Conservation (phyloP, 352 stramenopile species). For the Globisporangium emineosum region DNA sequence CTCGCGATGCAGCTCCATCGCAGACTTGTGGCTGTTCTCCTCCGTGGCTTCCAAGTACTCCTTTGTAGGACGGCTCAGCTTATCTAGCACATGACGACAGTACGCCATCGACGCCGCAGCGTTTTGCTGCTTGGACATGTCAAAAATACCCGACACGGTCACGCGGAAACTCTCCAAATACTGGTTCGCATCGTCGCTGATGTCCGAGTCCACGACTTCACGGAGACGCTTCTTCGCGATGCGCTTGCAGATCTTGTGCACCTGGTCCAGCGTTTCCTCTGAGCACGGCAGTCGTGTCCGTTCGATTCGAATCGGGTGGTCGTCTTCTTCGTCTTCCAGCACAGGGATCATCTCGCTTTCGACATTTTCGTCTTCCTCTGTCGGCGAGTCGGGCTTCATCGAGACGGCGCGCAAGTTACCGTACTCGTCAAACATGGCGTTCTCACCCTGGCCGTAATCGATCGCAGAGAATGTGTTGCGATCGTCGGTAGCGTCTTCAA, state of each 20-base stretch:
- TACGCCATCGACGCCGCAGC: constrained; percentile 81
- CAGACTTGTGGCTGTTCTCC: constrained; percentile 48
- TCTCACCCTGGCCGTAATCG: constrained; percentile 50
- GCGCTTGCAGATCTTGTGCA: constrained; percentile 70
- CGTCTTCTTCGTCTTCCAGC: constrained; percentile 47
- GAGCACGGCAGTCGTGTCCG: constrained; percentile 63
- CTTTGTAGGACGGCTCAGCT: constrained; percentile 33
- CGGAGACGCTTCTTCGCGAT: constrained; percentile 74
- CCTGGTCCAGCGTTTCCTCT: constrained; percentile 46
- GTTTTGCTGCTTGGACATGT: constrained; percentile 72
- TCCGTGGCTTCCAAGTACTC: constrained; percentile 36
- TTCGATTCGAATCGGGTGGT: constrained; percentile 33
- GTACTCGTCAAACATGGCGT: constrained; percentile 74
- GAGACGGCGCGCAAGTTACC: constrained; percentile 59
- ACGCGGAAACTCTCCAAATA: constrained; percentile 67
- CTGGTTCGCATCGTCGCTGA: constrained; percentile 54
- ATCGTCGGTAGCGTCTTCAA: constrained; percentile 28
- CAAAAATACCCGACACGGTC: constrained; percentile 38
- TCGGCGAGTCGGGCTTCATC: constrained; percentile 19
- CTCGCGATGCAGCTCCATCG: constrained; percentile 72
- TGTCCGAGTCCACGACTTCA: constrained; percentile 64
- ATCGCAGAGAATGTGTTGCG: constrained; percentile 34
- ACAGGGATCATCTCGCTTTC: constrained; percentile 73
- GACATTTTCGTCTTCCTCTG: constrained; percentile 30
- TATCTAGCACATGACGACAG: constrained; percentile 60